Percentiles rank a stretch among this genome's conserved stretches.
Conservation (phyloP, 305 asterid species). For the Fraxinus xanthoxyloides region DNA sequence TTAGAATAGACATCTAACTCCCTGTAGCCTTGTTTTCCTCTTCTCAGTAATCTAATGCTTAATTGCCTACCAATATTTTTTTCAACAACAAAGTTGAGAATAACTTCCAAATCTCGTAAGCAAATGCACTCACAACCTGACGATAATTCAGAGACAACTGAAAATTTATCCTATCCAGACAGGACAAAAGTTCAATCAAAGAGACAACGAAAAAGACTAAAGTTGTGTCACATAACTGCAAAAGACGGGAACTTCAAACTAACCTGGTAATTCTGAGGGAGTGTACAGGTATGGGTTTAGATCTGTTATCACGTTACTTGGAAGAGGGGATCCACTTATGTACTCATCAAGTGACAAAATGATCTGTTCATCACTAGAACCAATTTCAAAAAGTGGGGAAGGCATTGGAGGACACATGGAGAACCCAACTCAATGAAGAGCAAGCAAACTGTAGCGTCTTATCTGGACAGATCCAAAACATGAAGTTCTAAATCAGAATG, state of each 20-base stretch:
- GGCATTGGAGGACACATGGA: constrained; percentile 53
- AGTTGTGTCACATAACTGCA: not conserved
- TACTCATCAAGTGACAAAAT: constrained; percentile 28
- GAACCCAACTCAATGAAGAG: constrained; percentile 18
- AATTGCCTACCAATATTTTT: not conserved
- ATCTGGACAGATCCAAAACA: constrained; percentile 15
- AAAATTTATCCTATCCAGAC: not conserved
- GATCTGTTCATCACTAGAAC: constrained; percentile 40
- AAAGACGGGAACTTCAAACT: constrained; percentile 7
- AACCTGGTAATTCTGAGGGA: constrained; percentile 62
- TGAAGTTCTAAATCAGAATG: not conserved
- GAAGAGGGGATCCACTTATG: constrained; percentile 40
- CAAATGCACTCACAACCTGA: not conserved
- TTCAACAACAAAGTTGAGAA: not conserved
- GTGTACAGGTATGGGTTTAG: constrained; percentile 42
- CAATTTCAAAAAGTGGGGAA: constrained; percentile 25
- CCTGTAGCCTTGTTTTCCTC: not conserved
- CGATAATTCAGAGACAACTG: not conserved
- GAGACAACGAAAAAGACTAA: not conserved
- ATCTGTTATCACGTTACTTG: constrained; percentile 38
- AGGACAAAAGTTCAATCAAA: not conserved
- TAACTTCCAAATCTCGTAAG: not conserved
- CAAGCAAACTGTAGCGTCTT: constrained; percentile 2
- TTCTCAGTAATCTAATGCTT: not conserved
- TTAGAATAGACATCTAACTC: not conserved